Base-by-base conservation (phyloP, 1,284 basidiomycete genomes). In the Salmacisia buchloeana region DNA sequence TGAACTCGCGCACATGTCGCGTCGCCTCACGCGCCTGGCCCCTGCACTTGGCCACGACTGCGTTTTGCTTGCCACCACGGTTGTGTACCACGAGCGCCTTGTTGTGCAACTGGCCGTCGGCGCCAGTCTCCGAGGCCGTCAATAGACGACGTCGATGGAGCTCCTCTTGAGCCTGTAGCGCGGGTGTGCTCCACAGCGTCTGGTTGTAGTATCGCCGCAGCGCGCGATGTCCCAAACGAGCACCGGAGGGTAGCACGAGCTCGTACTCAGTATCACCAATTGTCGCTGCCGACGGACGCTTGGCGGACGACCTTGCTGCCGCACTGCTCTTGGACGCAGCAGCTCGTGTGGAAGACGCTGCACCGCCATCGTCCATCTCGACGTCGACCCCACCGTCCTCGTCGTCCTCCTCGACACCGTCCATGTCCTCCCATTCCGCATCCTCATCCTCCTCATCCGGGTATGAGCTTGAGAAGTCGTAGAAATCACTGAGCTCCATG, bases 1-100 rank as follows among this genome's bases (percentile, higher is more conserved):
- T 84, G 81, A 91, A 92, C 74, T 94, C 88, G 62, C 87, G 84
- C 0, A 92, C 86, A 81, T 96, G 92, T 60, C 91, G 85, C 46
- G 89, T 92, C 15, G 94, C 96, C 81, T 97, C 90, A 64, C 85
- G 85, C 2, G 96, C 96, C 82, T 98, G 94, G 2, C 96, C 96
- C 13, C 86, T 85, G 82, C 97, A 97, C 54, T 92, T 85, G 10
- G 75, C 76, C 34, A 68, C 67, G 61, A 79, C 69, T 9, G 70
- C 61, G 34, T 54, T 54, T n/a, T 54, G 27, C 34, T 75, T 64
- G 5, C 76, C 75, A 12, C 66, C 65, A 5, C 76, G 66, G 4
- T 68, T 65, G 15, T 65, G 63, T 18, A 78, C 72, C 2, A 60
- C 18, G 18, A 57, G 41, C 29, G 35, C 31, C 12, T 46, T 57